Evolutionary conservation across 768 basidiomycete species (phyloP), one percentile per base, ranked within the genome.

Genomic region (Candolleomyces efflorescens): DNA sequence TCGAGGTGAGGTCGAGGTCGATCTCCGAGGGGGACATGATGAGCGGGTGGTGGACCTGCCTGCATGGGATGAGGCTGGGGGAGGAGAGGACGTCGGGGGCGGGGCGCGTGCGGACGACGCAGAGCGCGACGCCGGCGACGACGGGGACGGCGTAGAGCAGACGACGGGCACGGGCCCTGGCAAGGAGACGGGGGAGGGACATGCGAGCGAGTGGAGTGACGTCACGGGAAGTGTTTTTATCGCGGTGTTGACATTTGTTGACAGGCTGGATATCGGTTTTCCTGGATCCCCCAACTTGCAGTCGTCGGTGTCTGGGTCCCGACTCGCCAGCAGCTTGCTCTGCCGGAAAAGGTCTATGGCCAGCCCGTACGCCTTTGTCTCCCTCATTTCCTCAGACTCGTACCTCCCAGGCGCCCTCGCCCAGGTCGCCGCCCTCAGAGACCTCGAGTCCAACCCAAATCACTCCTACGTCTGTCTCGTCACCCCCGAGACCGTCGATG

Each of bases 371-470:
- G 92, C 92, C 65, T 92, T 97, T 71, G 92, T 89, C 64, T 92
- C 96, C 43, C 89, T 99, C 63, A 75, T 98, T 66, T 94, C 96
- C 56, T 92, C 94, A 32, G 89, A 95, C 69, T 78, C 81, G 24
- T 99, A 99, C 75, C 86, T 98, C 53, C 92, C 93, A 36, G 97
- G 97, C 54, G 94, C 90, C 36, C 86, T 98, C 63, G 83, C 89
- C 59, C 79, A 94, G 66, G 90, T 84, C 32, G 90, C 89, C 54
- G 90, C 96, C 15, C 81, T 99, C 63, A 83, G 82, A 55, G 90
- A 94, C 59, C 68, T 92, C 66, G 43, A 45, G 15, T 15, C 49
- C 23, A 41, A 52, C 50, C 41, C 20, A 78, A 82, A 17, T 71
- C 73, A 44, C 83, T 86, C 7, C 72, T 84, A 22, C 13, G 86